Conservation (phyloP, 139 green algal genomes). For the Chlamydomonas sp. region DNA sequence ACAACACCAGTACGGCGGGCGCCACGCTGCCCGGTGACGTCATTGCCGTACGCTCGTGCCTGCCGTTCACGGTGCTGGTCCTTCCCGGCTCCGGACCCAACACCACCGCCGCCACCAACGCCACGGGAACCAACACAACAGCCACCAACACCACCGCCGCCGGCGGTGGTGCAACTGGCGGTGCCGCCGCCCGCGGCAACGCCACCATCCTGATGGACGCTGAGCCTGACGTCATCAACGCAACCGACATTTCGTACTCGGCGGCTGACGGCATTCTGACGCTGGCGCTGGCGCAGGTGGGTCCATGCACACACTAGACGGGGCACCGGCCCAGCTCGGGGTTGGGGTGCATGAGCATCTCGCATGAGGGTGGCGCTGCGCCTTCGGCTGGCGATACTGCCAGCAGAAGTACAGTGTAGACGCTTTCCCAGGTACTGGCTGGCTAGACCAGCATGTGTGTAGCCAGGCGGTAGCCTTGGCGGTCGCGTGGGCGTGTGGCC, state of each 20-base stretch:
- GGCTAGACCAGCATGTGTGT: no score
- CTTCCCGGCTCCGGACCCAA: background rate
- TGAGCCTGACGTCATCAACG: constrained; percentile 9
- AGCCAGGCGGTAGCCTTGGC: no score
- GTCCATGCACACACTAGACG: no score
- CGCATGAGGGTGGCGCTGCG: no score
- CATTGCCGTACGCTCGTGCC: constrained; percentile 18
- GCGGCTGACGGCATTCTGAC: constrained; percentile 7
- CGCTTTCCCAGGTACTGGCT: no score
- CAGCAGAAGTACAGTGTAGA: no score
- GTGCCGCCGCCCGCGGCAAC: no score
- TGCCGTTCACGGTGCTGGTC: constrained; percentile 32
- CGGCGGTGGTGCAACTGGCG: background rate
- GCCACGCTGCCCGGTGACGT: constrained; percentile 23
- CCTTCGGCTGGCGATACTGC: no score
- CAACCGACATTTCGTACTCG: constrained; percentile 27
- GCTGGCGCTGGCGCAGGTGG: constrained; percentile 20
- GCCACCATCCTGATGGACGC: background rate
- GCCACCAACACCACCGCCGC: background rate
- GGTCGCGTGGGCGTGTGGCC: no score
- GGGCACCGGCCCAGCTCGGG: no score
- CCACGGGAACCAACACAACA: background rate
- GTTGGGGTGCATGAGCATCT: no score
- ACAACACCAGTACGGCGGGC: background rate
- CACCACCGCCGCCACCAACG: no score